Evolutionary conservation across 805 yeast species (phyloP).

Genomic region (Limtongia smithiae): DNA sequence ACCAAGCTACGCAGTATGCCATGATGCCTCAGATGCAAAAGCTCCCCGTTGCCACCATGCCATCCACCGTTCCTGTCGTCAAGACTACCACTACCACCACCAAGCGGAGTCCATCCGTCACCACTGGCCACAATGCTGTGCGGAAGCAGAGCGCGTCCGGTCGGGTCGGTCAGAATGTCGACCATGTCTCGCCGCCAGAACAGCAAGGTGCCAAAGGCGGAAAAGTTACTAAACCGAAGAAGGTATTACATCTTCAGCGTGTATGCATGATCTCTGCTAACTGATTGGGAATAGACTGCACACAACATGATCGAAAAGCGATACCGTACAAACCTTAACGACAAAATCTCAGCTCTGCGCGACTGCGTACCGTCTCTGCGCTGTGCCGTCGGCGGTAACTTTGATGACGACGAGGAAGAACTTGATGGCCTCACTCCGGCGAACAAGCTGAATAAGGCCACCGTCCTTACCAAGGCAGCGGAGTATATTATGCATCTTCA

Average conservation of each 20-base stretch:
- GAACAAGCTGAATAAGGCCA: slow-evolving; percentile 70
- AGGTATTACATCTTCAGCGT: slow-evolving; percentile 21
- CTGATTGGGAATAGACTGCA: slow-evolving; percentile 58
- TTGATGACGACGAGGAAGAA: slow-evolving; percentile 41
- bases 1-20: slow-evolving; percentile 2
- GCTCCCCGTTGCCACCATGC: not conserved
- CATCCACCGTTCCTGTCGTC: not conserved
- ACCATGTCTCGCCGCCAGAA: slow-evolving; percentile 10
- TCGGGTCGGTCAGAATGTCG: not conserved
- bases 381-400: slow-evolving; percentile 49
- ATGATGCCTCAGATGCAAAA: not conserved
- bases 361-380: slow-evolving; percentile 77
- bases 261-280: no score
- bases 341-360: slow-evolving; percentile 63
- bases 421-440: slow-evolving; percentile 77
- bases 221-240: slow-evolving; percentile 36
- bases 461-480: slow-evolving; percentile 70
- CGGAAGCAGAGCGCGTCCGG: not conserved
- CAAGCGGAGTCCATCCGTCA: slow-evolving; percentile 8
- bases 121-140: slow-evolving; percentile 14
- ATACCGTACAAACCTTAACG: slow-evolving; percentile 72
- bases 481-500: slow-evolving; percentile 77
- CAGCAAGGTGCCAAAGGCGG: slow-evolving; percentile 24
- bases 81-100: not conserved
- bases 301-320: slow-evolving; percentile 81